Evolutionary conservation across 106 monocot genomes (phyloP).

Genomic region (Vanilla planifolia): DNA sequence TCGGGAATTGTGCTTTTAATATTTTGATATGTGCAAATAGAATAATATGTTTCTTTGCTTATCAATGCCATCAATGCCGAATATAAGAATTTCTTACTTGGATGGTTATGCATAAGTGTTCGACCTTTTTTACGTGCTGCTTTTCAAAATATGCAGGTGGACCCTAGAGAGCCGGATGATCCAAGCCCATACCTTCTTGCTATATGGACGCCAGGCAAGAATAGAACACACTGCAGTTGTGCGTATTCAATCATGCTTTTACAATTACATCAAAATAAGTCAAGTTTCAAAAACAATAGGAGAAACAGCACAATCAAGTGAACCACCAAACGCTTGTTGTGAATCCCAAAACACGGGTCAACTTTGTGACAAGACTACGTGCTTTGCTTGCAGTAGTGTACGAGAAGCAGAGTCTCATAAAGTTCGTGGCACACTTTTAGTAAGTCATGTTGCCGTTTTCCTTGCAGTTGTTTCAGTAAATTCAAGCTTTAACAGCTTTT

Average conservation of each 20-base stretch:
- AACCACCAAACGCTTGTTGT: conserved; percentile 33
- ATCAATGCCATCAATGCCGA: too few relatives aligned
- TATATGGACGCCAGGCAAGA: conserved; percentile 61
- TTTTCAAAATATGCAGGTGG: conserved; percentile 19
- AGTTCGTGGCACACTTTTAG: conserved; percentile 55
- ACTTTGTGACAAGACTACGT: conserved; percentile 28
- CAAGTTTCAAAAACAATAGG: conserved; percentile 18
- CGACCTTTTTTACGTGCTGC: background rate
- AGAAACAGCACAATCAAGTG: conserved; percentile 47
- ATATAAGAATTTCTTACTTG: too few relatives aligned
- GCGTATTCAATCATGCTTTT: background rate
- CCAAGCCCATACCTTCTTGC: conserved; percentile 48
- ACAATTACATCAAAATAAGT: background rate
- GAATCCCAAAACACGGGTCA: conserved; percentile 16
- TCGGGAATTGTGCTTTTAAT: too few relatives aligned
- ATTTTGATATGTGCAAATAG: too few relatives aligned
- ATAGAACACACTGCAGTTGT: background rate
- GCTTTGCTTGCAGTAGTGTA: conserved; percentile 53
- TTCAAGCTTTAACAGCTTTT: too few relatives aligned
- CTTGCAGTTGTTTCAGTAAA: too few relatives aligned
- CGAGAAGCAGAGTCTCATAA: conserved; percentile 37
- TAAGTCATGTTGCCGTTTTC: conserved; percentile 11
- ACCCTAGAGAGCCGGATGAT: conserved; percentile 48
- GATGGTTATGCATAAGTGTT: too few relatives aligned
- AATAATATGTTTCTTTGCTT: too few relatives aligned